Base-by-base conservation (phyloP, 140 eudicot species). In the Anethum foeniculum region DNA sequence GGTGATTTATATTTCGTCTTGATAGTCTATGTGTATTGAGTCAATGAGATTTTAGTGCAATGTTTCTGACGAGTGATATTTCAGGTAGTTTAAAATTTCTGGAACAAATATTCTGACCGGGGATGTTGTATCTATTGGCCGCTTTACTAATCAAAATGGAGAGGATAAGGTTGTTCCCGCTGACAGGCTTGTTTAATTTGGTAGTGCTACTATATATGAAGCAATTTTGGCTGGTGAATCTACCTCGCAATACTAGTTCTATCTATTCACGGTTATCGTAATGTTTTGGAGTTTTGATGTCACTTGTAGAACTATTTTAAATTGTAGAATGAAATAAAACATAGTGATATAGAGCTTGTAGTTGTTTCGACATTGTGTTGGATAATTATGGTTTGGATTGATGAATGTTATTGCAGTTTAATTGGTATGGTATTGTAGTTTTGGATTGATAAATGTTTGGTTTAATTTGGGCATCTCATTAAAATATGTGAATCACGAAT, bases 151-250 rank as follows among this genome's bases (percentile, higher is more conserved):
- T 81, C 93, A 84, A 41, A 92, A 87, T 86, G 99, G 97, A 80
- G 99, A 95, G 86, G 97, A 95, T 77, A 95, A 92, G 88, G 88
- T 96, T 88, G 97, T 95, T 34, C 99, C 99, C 27, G 98, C 97
- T 32, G 98, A 95, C 80, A 91, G 93, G 99, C 97, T 95, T 82
- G 83, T 95, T 65, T 80, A 93, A 48, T 93, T 97, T 77, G 99
- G 99, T 85, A 95, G 86, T 93, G 97, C 97, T 77, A 95, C 93
- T 71, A 97, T 93, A 52, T 93, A 95, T 72, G 99, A 95, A 81
- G 99, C 99, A 68, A 95, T 95, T 54, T 87, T 95, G 65, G 93
- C 99, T 4, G 99, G 99, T 81, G 99, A 95, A 88, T 95, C 99
- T 69, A 95, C 99, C 77, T 98, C 99, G n/a, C 99, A 95, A 75